Evolutionary conservation across 2,329 filamentous ascomycete genomes (phyloP).

Genomic region (Cordyceps cateniannulata): DNA sequence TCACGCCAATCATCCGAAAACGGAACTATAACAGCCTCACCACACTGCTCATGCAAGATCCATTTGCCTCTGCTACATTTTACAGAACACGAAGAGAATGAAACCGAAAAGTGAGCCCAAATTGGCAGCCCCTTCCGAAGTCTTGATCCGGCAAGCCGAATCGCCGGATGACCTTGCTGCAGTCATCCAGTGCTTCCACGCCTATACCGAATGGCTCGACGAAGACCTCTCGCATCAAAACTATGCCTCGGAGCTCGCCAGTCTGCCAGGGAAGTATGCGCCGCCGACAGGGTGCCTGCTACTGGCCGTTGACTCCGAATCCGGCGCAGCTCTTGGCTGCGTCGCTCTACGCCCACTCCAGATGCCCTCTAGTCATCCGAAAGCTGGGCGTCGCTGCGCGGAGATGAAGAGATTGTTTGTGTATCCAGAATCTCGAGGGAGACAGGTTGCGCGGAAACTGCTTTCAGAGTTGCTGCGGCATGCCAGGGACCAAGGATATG

Average conservation of each 20-base stretch:
- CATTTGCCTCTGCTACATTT: neutral
- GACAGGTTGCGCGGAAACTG: slow-evolving; percentile 18
- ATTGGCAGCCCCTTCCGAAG: neutral
- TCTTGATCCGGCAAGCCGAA: slow-evolving; percentile 19
- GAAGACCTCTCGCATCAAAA: slow-evolving; percentile 23
- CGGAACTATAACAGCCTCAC: neutral
- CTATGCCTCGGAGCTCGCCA: slow-evolving; percentile 19
- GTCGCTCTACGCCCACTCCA: slow-evolving; percentile 20
- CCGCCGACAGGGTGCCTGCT: slow-evolving; percentile 20
- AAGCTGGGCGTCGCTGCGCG: slow-evolving; percentile 15
- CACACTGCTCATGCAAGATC: neutral
- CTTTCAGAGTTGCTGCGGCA: slow-evolving; percentile 15
- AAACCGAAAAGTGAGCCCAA: neutral
- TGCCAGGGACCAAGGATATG: slow-evolving; percentile 17
- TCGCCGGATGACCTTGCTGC: slow-evolving; percentile 17
- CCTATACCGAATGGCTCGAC: slow-evolving; percentile 22
- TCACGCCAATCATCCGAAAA: neutral
- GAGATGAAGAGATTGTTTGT: slow-evolving; percentile 24
- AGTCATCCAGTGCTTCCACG: slow-evolving; percentile 18
- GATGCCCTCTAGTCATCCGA: slow-evolving; percentile 13
- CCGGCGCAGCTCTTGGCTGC: slow-evolving; percentile 19
- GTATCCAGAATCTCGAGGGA: slow-evolving; percentile 21
- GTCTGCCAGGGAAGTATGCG: slow-evolving; percentile 22
- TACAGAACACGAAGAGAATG: no score
- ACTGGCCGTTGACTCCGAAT: slow-evolving; percentile 18